A percentile compares a stretch with the other conserved stretches of the same genome.
These are phyloP conservation scores for Penicillium psychrofluorescens DNA, from an alignment of 495 filamentous ascomycete species.

Conservation along the genomic window DNA sequence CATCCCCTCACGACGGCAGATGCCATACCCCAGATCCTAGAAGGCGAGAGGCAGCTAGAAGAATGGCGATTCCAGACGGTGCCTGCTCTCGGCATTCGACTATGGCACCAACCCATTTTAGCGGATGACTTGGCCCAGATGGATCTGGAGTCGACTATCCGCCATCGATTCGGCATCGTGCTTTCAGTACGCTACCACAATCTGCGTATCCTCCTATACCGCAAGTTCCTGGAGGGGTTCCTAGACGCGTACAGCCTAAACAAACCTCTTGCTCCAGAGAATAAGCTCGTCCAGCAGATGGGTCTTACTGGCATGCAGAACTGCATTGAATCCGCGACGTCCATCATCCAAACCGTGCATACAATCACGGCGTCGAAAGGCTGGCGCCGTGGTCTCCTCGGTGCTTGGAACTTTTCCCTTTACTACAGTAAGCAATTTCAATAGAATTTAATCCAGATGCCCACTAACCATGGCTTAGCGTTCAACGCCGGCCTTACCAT, in stretches of 20 bases:
- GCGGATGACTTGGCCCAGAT: conserved; percentile 2
- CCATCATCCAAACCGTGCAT: conserved; percentile 25
- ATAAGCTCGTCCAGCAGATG: conserved; percentile 11
- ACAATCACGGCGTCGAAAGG: conserved; percentile 10
- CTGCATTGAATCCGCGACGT: conserved; percentile 22
- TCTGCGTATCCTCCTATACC: conserved; percentile 6
- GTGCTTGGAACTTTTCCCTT: conserved; percentile 33
- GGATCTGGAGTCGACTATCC: background rate
- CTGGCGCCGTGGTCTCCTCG: conserved; percentile 15
- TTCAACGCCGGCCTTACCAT: conserved; percentile 30
- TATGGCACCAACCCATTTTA: background rate
- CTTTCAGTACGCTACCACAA: conserved; percentile 6
- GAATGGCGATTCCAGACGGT: conserved; percentile 1
- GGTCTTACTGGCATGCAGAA: conserved; percentile 21
- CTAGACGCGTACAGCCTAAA: conserved; percentile 1
- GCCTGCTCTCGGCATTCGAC: conserved; percentile 5
- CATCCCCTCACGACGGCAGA: conserved; percentile 1
- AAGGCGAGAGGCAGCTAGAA: conserved; percentile 1
- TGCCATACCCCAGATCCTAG: conserved; percentile 2
- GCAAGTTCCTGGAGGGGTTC: conserved; percentile 3
- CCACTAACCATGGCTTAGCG: conserved; percentile 8
- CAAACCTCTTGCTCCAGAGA: background rate
- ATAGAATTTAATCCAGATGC: background rate
- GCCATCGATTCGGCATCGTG: conserved; percentile 4
- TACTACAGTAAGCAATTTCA: conserved; percentile 19